A percentile compares a stretch with the other conserved stretches of the same genome.
Conservation (phyloP, 106 monocot genomes). For the Triglochin maritima region DNA sequence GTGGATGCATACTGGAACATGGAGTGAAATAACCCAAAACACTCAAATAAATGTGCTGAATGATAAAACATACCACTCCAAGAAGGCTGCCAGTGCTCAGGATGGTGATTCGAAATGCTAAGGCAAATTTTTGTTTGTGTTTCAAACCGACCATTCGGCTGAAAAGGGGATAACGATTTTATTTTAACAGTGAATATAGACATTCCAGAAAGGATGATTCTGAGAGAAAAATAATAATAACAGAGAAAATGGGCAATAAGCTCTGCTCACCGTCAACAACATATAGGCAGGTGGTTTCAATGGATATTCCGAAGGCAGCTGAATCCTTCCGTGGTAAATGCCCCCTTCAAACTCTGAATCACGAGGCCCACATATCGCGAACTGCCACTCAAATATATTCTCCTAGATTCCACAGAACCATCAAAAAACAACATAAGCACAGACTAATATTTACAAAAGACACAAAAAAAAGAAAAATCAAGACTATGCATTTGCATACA, state of each 20-base stretch:
- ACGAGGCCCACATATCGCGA: constrained; percentile 73
- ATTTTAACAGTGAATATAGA: no score
- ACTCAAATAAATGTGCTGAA: no score
- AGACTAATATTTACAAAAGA: background rate
- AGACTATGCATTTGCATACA: no score
- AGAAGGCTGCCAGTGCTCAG: constrained; percentile 99
- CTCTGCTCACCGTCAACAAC: constrained; percentile 54
- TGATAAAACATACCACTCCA: constrained; percentile 66
- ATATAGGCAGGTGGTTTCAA: constrained; percentile 90
- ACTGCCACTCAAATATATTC: constrained; percentile 97
- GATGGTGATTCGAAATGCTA: constrained; percentile 97
- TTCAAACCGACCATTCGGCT: constrained; percentile 99
- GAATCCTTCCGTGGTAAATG: constrained; percentile 93
- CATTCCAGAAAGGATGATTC: background rate
- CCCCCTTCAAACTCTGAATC: constrained; percentile 96
- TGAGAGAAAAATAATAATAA: background rate
- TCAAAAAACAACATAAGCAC: background rate
- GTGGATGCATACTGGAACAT: no score
- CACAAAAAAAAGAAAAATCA: background rate
- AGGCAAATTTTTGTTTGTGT: constrained; percentile 94
- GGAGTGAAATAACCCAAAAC: no score
- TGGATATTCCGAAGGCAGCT: constrained; percentile 81
- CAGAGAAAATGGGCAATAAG: background rate
- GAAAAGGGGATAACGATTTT: constrained; percentile 2
- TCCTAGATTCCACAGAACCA: constrained; percentile 32